Evolutionary conservation across 768 basidiomycete genomes (phyloP), one percentile per base, ranked within the genome.

Genomic region (Serendipita sp.): DNA sequence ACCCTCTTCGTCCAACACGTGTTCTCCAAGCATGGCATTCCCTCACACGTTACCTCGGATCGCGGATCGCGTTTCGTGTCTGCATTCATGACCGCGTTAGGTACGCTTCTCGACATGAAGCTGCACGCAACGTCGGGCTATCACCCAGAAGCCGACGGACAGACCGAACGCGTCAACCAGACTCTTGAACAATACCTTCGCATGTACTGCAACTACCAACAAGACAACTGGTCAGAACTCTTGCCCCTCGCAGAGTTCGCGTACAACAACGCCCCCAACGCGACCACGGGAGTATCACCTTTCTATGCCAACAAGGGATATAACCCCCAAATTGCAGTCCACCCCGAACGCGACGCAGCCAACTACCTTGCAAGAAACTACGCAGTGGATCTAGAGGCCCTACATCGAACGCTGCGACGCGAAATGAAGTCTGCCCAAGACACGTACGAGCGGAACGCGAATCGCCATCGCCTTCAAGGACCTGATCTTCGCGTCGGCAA

Each of bases 1-100:
- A 73, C 62, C 72, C 58, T 78, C 1, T 78, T 75, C 66, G 71
- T 77, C 14, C 65, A 72, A 22, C 68, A 70, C 28, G 68, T 78
- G 31, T 77, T 72, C 63, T 66, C 65, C 16, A 62, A 30, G 26
- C 14, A 33, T 33, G 62, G 64, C 9, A 50, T 61, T 28, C 61
- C 62, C 16, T 41, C 26, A 2, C 50, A 65, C 30, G 60, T 65
- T 34, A 66, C 61, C 53, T 66, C 64, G 22, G 61, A 66, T 26
- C 63, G 33, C 22, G 65, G 65, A 28, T 60, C 64, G 11, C 42
- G 61, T 33, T 65, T 64, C 34, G 48, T 61, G 4, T 65, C 65
- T 20, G 42, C 31, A 14, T 65, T 65, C 64, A 64, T 65, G 58
- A 31, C 63, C n/a, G 42, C 64, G 22, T 43, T 64, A 38, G 56